A percentile compares a stretch with the other conserved stretches of the same genome.
Evolutionary conservation across 352 stramenopile genomes (phyloP).

Genomic region (Phytophthora sp.): DNA sequence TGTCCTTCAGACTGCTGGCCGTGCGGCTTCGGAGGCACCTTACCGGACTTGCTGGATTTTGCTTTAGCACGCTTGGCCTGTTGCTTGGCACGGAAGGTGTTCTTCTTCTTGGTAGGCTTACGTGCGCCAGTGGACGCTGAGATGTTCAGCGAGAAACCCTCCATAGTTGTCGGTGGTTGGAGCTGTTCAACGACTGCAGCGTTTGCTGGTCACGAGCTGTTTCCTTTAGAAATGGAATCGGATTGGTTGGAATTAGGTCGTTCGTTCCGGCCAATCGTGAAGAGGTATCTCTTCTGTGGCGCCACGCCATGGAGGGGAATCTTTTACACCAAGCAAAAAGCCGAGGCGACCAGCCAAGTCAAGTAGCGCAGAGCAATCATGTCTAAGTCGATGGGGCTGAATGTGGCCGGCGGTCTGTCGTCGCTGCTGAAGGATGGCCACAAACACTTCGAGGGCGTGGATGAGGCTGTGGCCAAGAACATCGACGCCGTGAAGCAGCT

Average conservation of each 20-base stretch:
- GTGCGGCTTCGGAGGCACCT: constrained; percentile 19
- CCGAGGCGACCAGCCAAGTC: constrained; percentile 16
- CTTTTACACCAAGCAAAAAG: constrained; percentile 39
- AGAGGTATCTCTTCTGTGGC: constrained; percentile 33
- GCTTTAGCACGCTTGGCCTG: constrained; percentile 59
- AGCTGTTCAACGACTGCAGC: constrained; percentile 14
- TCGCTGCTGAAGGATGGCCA: constrained; percentile 99
- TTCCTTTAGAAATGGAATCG: not conserved
- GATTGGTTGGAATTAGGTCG: constrained; percentile 23
- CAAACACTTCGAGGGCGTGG: constrained; percentile 95
- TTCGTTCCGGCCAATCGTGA: constrained; percentile 14
- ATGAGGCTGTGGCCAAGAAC: constrained; percentile 98
- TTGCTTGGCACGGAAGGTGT: constrained; percentile 80
- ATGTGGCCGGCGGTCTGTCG: constrained; percentile 94
- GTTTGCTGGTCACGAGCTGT: constrained; percentile 19
- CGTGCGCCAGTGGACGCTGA: constrained; percentile 50
- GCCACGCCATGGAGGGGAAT: constrained; percentile 36
- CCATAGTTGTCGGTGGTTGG: constrained; percentile 35
- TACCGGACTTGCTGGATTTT: constrained; percentile 43
- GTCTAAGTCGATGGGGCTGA: constrained; percentile 95
- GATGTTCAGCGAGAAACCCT: constrained; percentile 86
- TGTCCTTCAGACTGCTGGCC: not conserved
- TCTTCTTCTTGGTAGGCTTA: constrained; percentile 72
- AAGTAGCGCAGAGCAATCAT: constrained; percentile 42
- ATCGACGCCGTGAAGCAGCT: constrained; percentile 99